These are phyloP conservation scores for Aspergillus japonicus DNA, from an alignment of 2,329 filamentous ascomycete genomes.

Conservation along the genomic window DNA sequence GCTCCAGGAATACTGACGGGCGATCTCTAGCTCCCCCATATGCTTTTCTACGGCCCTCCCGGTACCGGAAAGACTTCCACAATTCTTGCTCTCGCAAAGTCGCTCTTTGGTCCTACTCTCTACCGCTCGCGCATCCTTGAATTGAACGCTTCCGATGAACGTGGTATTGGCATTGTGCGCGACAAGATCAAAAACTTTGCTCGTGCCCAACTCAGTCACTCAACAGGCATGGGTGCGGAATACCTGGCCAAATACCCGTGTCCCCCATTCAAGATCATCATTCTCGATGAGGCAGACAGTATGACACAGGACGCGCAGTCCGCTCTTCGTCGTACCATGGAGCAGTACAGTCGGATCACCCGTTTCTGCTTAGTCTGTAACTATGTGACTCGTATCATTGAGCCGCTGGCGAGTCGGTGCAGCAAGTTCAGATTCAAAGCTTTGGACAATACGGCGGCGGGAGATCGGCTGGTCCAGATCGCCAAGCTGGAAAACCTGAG, in stretches of 20 bases:
- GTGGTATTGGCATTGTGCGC: constrained; percentile 92
- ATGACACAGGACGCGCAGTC: constrained; percentile 99
- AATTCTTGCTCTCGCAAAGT: constrained; percentile 92
- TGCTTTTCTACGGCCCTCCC: constrained; percentile 98
- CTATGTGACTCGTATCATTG: constrained; percentile 97
- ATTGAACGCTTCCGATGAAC: constrained; percentile 98
- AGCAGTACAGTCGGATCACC: constrained; percentile 95
- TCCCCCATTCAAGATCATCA: constrained; percentile 97
- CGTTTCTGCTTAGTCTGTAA: constrained; percentile 98
- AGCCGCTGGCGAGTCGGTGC: constrained; percentile 88
- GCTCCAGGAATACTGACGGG: not conserved
- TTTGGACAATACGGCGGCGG: constrained; percentile 81
- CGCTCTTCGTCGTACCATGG: constrained; percentile 92
- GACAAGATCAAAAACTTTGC: constrained; percentile 99
- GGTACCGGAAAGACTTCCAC: constrained; percentile 98
- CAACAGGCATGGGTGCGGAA: constrained; percentile 64
- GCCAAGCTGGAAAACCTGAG: constrained; percentile 73
- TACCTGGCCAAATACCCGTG: constrained; percentile 75
- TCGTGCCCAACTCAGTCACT: constrained; percentile 85
- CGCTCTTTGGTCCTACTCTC: constrained; percentile 93
- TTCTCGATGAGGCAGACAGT: constrained; percentile 95
- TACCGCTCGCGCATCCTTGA: constrained; percentile 94
- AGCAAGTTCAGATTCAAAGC: constrained; percentile 98
- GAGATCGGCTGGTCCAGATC: constrained; percentile 76
- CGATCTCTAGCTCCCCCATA: constrained; percentile 73